Base-by-base conservation (phyloP, 1,139 yeast genomes). In the Hanseniaspora uvarum region DNA sequence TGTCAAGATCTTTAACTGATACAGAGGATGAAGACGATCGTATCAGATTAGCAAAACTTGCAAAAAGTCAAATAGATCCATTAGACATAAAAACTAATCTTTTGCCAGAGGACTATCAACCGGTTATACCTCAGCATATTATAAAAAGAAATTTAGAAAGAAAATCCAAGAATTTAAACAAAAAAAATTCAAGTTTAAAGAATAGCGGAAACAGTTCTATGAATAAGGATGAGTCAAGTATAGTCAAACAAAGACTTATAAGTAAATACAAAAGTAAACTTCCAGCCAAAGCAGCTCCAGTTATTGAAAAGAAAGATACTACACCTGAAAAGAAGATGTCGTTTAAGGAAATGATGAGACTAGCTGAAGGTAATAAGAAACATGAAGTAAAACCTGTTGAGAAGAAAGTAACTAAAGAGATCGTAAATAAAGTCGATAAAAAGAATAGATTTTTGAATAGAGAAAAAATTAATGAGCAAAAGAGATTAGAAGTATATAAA, bases 341-440 rank as follows among this genome's bases (percentile, higher is more conserved):
- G 11, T 84, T 81, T 62, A 76, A 75, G 48, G 86, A 83, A 56
- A 69, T 84, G 57, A 82, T 83, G 86, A 78, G 77, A 59, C 78
- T 79, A 62, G 92, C 92, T 0, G 78, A 79, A n/a, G 68, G 70
- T 14, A 80, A 68, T 12, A 56, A 56, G 31, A 38, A 16, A 46
- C 26, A 34, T 24, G 18, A 19, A n/a, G 14, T 14, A 23, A 39
- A 39, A 19, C 43, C 43, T 14, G 28, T 33, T 5, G n/a, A 23
- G n/a, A 28, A 46, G 21, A 31, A 24, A 16, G 40, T 51, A 5
- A 48, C 23, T 5, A 43, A 39, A 21, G 41, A 52, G 8, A 21
- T 52, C 3, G 46, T n/a, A 12, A 30, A 24, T 7, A 36, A 39
- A 10, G 24, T 30, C 16, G 28, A 24, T 21, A 39, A 39, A 18